Evolutionary conservation across 805 yeast genomes (phyloP).

Genomic region (Isabelozyma pseudorhagii): DNA sequence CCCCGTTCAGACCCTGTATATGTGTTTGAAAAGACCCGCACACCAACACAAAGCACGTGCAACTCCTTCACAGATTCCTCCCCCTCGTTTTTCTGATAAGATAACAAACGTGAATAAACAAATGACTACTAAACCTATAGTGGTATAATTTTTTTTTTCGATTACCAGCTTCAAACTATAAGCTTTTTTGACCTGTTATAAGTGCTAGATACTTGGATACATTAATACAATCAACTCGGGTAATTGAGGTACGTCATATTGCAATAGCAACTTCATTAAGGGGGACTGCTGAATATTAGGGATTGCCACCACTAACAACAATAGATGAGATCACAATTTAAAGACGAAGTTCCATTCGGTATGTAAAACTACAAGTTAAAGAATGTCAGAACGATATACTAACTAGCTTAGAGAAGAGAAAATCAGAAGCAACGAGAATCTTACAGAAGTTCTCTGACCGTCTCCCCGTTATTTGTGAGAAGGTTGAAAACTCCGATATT

Average conservation of each 20-base stretch:
- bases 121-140: neutral
- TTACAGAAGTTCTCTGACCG: constrained; percentile 85
- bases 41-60: neutral
- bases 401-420: constrained; percentile 66
- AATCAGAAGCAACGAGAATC: constrained; percentile 91
- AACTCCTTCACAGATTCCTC: neutral
- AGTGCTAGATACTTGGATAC: neutral
- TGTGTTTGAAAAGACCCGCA: neutral
- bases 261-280: neutral
- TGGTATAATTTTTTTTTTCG: no score
- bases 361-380: constrained; percentile 28
- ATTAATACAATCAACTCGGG: neutral
- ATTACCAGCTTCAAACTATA: neutral
- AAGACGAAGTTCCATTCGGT: constrained; percentile 95
- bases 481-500: constrained; percentile 93
- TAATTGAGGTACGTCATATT: neutral
- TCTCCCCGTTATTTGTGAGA: constrained; percentile 95
- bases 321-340: constrained; percentile 86
- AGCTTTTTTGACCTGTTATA: no score
- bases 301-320: neutral
- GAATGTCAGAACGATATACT: neutral
- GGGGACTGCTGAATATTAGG: neutral
- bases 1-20: neutral
- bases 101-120: neutral
- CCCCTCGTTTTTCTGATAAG: neutral